Conservation (phyloP, 2,329 filamentous ascomycete genomes). For the Aspergillus pseudoterreus region DNA sequence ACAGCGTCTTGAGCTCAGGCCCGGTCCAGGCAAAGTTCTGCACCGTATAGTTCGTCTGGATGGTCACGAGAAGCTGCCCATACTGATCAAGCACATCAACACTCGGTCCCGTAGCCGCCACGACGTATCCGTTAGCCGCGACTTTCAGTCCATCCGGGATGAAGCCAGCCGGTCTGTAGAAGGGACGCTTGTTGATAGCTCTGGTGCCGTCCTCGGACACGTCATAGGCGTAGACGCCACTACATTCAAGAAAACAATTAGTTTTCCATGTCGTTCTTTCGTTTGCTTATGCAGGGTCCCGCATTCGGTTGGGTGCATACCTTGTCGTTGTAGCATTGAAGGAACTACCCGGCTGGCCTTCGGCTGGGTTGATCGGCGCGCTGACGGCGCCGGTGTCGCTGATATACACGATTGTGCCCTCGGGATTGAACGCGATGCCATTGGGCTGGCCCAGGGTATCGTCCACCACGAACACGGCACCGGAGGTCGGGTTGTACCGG, state of each 20-base stretch:
- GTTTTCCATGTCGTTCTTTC: not conserved
- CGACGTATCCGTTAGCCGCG: conserved; percentile 38
- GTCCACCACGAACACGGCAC: conserved; percentile 39
- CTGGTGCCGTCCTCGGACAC: conserved; percentile 30
- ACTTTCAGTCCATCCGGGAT: conserved; percentile 44
- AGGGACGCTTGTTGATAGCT: conserved; percentile 37
- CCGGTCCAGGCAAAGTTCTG: conserved; percentile 46
- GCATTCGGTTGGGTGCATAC: not conserved
- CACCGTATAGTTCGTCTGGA: conserved; percentile 44
- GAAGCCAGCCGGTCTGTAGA: conserved; percentile 38
- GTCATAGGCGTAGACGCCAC: conserved; percentile 41
- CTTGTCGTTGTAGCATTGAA: conserved; percentile 29
- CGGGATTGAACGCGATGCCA: conserved; percentile 44
- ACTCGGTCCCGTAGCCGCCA: conserved; percentile 38
- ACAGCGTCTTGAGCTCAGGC: conserved; percentile 35
- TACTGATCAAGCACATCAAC: conserved; percentile 39
- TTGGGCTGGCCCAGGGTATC: conserved; percentile 43
- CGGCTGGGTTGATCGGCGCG: conserved; percentile 18
- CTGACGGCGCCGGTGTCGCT: conserved; percentile 36
- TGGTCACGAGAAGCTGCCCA: conserved; percentile 36
- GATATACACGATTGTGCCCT: conserved; percentile 44
- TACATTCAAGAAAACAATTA: not conserved
- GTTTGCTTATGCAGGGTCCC: not conserved
- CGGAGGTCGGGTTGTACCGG: conserved; percentile 41
- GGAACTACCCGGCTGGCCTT: conserved; percentile 20